Evolutionary conservation across 257 asterid genomes (phyloP).

Genomic region (Nicotiana obtusifolia): DNA sequence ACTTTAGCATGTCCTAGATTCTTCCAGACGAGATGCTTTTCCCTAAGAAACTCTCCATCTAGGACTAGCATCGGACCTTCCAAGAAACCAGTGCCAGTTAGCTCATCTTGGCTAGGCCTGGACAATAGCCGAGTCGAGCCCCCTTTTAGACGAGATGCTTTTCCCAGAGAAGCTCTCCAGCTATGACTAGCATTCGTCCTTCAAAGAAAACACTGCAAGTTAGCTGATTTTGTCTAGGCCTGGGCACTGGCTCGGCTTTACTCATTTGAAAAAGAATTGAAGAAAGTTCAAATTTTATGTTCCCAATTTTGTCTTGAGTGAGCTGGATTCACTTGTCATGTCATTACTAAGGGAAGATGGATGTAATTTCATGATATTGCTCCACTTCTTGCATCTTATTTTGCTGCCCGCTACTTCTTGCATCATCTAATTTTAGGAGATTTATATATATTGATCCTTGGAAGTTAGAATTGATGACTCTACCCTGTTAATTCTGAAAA

Average conservation of each 20-base stretch:
- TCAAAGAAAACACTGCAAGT: background rate
- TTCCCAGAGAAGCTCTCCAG: background rate
- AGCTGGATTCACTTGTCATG: background rate
- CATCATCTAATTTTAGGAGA: background rate
- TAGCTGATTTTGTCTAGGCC: background rate
- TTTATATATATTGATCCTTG: background rate
- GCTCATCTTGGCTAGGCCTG: background rate
- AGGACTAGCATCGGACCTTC: background rate
- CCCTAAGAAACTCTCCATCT: background rate
- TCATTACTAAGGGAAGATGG: background rate
- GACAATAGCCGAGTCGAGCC: background rate
- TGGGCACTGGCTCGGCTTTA: background rate
- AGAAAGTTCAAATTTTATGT: no score
- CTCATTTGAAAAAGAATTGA: background rate
- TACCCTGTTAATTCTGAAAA: background rate
- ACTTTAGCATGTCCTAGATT: background rate
- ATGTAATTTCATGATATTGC: background rate
- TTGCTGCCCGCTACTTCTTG: background rate
- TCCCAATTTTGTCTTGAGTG: background rate
- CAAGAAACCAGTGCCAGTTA: background rate
- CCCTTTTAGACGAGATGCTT: background rate
- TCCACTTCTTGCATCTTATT: background rate
- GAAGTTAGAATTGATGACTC: background rate
- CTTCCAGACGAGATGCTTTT: background rate
- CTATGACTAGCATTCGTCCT: background rate